phyloP scores from a whole-genome alignment of 768 basidiomycete genomes.

The Russula foetens region DNA sequence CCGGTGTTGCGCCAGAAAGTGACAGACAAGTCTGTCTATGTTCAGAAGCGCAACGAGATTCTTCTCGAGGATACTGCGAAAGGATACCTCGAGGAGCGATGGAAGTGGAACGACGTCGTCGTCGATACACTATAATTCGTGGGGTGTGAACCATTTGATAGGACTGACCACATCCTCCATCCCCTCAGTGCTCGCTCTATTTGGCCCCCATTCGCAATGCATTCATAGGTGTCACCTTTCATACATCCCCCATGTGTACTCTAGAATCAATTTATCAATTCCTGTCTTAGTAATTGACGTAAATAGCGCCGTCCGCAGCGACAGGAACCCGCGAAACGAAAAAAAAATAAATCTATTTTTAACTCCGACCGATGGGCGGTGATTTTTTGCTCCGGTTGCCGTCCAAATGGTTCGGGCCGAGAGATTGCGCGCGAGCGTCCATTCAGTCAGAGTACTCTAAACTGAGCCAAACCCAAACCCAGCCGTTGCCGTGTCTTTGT shows the following conservation, averaged over 20 bases:
- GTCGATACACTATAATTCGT: slow-evolving; percentile 52
- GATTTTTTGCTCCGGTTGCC: too few relatives aligned
- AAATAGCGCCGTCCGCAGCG: not conserved
- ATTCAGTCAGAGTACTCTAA: not conserved
- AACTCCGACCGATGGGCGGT: too few relatives aligned
- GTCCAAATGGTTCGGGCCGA: too few relatives aligned
- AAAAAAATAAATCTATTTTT: too few relatives aligned
- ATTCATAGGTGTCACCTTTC: not conserved
- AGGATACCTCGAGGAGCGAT: slow-evolving; percentile 80
- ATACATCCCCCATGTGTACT: slow-evolving; percentile 9
- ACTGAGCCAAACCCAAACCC: not conserved
- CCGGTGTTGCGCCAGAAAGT: slow-evolving; percentile 80
- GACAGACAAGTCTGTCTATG: slow-evolving; percentile 95
- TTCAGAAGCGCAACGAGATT: slow-evolving; percentile 95
- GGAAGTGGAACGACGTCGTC: slow-evolving; percentile 69
- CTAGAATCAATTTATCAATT: slow-evolving; percentile 13
- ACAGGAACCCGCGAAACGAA: too few relatives aligned
- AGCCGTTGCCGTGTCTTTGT: not conserved
- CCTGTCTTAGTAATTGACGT: not conserved
- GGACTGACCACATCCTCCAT: not conserved
- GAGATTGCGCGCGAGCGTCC: too few relatives aligned
- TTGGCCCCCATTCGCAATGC: not conserved
- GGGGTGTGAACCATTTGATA: not conserved
- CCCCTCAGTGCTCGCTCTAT: slow-evolving; percentile 2
- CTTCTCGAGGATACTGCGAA: slow-evolving; percentile 90